A percentile compares a stretch with the other conserved stretches of the same genome.
Evolutionary conservation across 192 early-diverging fungal genomes (phyloP).

Genomic region (Coemansia sp.): DNA sequence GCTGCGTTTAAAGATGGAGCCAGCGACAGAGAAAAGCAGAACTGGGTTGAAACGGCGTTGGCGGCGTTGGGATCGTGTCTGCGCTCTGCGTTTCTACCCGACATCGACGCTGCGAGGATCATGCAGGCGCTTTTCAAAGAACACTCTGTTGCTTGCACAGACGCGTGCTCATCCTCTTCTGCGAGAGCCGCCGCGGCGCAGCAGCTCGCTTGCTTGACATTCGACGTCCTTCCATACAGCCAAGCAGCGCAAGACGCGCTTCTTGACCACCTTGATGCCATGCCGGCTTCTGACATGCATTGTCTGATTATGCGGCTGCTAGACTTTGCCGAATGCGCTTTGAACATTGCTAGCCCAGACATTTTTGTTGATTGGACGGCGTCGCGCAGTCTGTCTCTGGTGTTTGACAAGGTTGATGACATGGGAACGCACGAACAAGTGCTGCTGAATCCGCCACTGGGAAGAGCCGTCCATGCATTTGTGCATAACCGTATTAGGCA

Average conservation of each 20-base stretch:
- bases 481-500: conserved; percentile 41
- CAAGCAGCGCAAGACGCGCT: conserved; percentile 7
- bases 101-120: conserved; percentile 16
- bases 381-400: conserved; percentile 26
- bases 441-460: conserved; percentile 29
- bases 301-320: conserved; percentile 20
- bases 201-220: conserved; percentile 22
- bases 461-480: conserved; percentile 27
- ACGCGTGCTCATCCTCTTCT: background rate
- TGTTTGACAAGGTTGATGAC: conserved; percentile 37
- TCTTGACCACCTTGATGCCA: background rate
- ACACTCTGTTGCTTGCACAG: background rate
- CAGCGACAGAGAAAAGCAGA: background rate
- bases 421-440: conserved; percentile 27
- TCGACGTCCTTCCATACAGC: conserved; percentile 22
- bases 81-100: conserved; percentile 28
- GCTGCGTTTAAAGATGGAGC: background rate
- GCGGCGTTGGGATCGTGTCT: conserved; percentile 33
- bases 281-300: conserved; percentile 19
- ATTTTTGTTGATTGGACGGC: conserved; percentile 28
- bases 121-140: conserved; percentile 11
- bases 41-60: conserved; percentile 22
- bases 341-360: background rate
- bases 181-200: conserved; percentile 1
- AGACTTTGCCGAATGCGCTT: conserved; percentile 17